Evolutionary conservation across 345 rosid species (phyloP).

Genomic region (Triadica sebifera): DNA sequence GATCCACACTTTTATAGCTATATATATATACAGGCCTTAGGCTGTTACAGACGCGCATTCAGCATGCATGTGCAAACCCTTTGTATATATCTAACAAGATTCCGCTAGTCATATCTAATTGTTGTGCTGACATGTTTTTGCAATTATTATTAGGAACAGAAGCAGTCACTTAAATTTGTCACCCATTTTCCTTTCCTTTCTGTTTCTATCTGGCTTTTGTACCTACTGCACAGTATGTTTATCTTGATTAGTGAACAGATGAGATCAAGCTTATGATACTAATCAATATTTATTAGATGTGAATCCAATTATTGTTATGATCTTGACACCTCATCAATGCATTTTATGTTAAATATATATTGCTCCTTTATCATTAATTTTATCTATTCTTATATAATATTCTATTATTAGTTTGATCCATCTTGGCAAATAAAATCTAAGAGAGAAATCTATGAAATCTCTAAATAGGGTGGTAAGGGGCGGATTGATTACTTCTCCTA

Average conservation of each 20-base stretch:
- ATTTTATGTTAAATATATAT: too few relatives aligned
- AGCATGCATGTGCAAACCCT: neutral
- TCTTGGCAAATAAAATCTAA: too few relatives aligned
- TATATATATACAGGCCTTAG: too few relatives aligned
- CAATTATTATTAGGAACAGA: conserved; percentile 20
- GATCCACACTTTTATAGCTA: too few relatives aligned
- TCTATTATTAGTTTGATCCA: too few relatives aligned
- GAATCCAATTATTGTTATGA: neutral
- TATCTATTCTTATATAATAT: too few relatives aligned
- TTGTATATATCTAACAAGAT: neutral
- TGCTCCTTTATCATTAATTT: too few relatives aligned
- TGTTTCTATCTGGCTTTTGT: neutral
- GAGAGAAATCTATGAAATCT: too few relatives aligned
- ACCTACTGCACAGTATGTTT: neutral
- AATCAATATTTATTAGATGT: neutral
- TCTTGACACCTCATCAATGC: neutral
- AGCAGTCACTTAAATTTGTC: conserved; percentile 17
- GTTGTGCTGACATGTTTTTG: conserved; percentile 17
- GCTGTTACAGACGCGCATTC: too few relatives aligned
- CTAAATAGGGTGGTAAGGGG: too few relatives aligned
- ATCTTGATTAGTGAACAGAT: neutral
- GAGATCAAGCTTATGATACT: neutral
- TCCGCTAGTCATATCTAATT: neutral
- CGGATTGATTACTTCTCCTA: too few relatives aligned
- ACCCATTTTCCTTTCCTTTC: conserved; percentile 14